Base-by-base conservation (phyloP, 1,284 basidiomycete genomes). In the Trichosporon coremiiforme region DNA sequence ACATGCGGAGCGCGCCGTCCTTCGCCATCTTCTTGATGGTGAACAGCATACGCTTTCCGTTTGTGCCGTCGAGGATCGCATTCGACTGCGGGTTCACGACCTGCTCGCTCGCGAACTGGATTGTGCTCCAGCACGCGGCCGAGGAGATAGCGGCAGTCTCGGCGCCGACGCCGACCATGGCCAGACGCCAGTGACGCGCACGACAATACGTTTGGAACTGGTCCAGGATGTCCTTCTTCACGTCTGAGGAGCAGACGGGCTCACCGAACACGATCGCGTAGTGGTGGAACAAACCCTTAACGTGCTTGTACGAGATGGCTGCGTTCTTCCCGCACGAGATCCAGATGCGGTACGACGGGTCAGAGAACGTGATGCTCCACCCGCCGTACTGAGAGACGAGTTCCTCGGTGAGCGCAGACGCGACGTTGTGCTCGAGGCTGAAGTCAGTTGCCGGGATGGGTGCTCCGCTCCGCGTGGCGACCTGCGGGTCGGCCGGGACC, bases 341-440 rank as follows among this genome's bases (percentile, higher is more conserved):
- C 57, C 64, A 72, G 38, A 72, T 70, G 12, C 68, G 66, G 55
- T 72, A 72, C 25, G 67, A 66, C 4, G 71, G 65, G 38, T 72
- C 71, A 1, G 62, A 36, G 38, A 72, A 72, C 0, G 71, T 72
- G 57, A 72, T 70, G 41, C 68, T 72, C 71, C 71, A 72, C 6
- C 55, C 66, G n/a, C 71, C 71, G 50, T 64, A 38, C 6, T n/a
- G 13, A 2, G 67, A 45, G 3, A 72, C 38, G n/a, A 72, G 68
- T 7, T 25, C 10, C 53, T 72, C 67, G 33, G 70, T 68, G 12
- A 64, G 57, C 0, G 71, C 68, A 8, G 67, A 22, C 1, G 65
- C 71, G 17, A 31, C 36, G 7, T 57, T 57, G 67, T 53, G 29
- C 20, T 65, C 12, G 53, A 25, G 35, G 64, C 55, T 38, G 55